phyloP scores from a whole-genome alignment of 2,329 filamentous ascomycete genomes.

The Coniochaeta hoffmannii region DNA sequence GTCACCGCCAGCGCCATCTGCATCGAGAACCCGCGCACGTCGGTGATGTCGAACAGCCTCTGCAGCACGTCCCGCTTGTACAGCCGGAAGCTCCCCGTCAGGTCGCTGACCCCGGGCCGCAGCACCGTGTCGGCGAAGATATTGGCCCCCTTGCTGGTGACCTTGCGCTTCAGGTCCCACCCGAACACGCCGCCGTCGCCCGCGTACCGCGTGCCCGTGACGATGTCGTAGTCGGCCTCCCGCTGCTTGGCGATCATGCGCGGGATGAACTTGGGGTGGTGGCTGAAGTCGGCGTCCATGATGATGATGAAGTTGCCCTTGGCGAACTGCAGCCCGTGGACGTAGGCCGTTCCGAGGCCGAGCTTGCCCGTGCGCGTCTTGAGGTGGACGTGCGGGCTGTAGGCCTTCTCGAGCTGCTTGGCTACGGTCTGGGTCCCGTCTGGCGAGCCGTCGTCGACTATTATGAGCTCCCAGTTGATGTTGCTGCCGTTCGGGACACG shows the following conservation, averaged over 20 bases:
- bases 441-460: constrained; percentile 96
- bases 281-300: constrained; percentile 99
- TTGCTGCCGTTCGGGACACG: constrained; percentile 46
- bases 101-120: constrained; percentile 85
- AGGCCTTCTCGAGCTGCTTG: constrained; percentile 81
- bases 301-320: constrained; percentile 97
- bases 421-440: constrained; percentile 92
- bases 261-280: constrained; percentile 98
- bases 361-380: constrained; percentile 90
- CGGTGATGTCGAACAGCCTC: constrained; percentile 81
- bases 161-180: constrained; percentile 89
- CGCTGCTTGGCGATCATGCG: constrained; percentile 82
- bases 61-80: constrained; percentile 89
- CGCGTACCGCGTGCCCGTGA: constrained; percentile 92
- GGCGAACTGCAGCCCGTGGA: constrained; percentile 84
- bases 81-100: constrained; percentile 89
- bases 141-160: constrained; percentile 83
- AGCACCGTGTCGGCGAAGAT: constrained; percentile 93
- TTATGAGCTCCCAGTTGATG: constrained; percentile 93
- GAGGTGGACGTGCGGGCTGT: constrained; percentile 71
- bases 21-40: constrained; percentile 97
- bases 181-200: constrained; percentile 85
- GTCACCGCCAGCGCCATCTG: constrained; percentile 99
- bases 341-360: constrained; percentile 93
- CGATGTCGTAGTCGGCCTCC: constrained; percentile 79